Evolutionary conservation across 2,329 filamentous ascomycete genomes (phyloP), one percentile per base, ranked within the genome.

Genomic region (Chrysoporthe austroafricana): DNA sequence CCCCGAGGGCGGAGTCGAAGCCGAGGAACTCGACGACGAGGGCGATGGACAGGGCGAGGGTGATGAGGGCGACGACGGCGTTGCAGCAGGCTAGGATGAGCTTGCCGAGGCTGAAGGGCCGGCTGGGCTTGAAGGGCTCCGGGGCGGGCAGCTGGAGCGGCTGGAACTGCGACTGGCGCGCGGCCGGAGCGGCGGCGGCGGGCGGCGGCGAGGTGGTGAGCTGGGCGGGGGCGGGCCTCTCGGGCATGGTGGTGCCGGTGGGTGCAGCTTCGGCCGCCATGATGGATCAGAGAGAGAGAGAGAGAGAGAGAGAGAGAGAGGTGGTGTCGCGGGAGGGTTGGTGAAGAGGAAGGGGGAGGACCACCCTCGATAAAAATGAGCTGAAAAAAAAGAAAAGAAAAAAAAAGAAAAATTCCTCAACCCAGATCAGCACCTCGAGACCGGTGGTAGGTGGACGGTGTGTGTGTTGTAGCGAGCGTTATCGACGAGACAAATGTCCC

Each of bases 51-150:
- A 69, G 34, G 5, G 65, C 65, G 7, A 69, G n/a, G 13, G 65
- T 58, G 50, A 69, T 32, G 44, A 69, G 39, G 62, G 68, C 68
- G 21, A 69, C 67, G 57, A 62, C 61, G 26, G 65, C 32, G 57
- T 64, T 69, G 58, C 64, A 67, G 44, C 39, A 42, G 6, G 61
- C 64, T 42, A 69, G 62, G 18, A 48, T 44, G 9, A 69, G 14
- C 43, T 69, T 69, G 16, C 61, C 62, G 3, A 69, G 11, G 36
- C 57, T 52, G 36, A 67, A 67, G 8, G 65, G 21, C 43, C 63
- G 62, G 62, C 43, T 67, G 50, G 50, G 39, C 62, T 16, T 36
- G 62, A 65, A 69, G 9, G 58, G 58, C 21, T 64, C 61, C 14
- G 42, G 4, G 36, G 42, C 62, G n/a, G 68, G 65, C 43, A 69